phyloP scores from a whole-genome alignment of 495 filamentous ascomycete genomes.

The Jackrogersella multiformis region DNA sequence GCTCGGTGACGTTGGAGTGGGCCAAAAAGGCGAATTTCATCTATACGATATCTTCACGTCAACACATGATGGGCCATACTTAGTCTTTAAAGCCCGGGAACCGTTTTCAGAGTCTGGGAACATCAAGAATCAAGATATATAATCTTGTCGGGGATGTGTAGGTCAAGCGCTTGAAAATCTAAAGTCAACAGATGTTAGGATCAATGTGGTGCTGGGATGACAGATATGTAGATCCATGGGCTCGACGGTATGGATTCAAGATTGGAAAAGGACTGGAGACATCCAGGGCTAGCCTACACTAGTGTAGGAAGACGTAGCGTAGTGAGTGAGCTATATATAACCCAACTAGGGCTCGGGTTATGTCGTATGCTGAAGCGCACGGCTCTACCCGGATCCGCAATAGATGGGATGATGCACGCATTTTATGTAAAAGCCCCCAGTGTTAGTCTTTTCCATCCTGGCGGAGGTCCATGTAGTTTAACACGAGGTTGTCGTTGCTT shows the following conservation, averaged over 20 bases:
- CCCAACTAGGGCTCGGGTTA: no score
- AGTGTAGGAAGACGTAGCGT: no score
- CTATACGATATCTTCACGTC: conserved; percentile 46
- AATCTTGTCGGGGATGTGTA: no score
- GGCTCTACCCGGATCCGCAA: background rate
- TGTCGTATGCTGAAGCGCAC: background rate
- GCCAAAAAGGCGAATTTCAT: conserved; percentile 48
- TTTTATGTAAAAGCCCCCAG: no score
- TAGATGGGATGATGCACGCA: background rate
- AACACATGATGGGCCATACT: conserved; percentile 29
- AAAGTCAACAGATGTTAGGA: background rate
- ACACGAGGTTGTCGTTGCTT: background rate
- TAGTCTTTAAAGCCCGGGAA: conserved; percentile 29
- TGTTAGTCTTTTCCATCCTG: no score
- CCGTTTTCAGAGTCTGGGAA: background rate
- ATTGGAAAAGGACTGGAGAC: no score
- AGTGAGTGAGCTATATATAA: no score
- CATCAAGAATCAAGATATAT: background rate
- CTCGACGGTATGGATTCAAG: no score
- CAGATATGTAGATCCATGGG: no score
- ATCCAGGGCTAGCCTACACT: no score
- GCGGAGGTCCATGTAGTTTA: no score
- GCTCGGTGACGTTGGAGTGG: conserved; percentile 18
- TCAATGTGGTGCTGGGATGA: background rate
- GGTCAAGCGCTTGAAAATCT: background rate